phyloP scores from a whole-genome alignment of 2,329 filamentous ascomycete genomes.

The Pseudogymnoascus pannorum region DNA sequence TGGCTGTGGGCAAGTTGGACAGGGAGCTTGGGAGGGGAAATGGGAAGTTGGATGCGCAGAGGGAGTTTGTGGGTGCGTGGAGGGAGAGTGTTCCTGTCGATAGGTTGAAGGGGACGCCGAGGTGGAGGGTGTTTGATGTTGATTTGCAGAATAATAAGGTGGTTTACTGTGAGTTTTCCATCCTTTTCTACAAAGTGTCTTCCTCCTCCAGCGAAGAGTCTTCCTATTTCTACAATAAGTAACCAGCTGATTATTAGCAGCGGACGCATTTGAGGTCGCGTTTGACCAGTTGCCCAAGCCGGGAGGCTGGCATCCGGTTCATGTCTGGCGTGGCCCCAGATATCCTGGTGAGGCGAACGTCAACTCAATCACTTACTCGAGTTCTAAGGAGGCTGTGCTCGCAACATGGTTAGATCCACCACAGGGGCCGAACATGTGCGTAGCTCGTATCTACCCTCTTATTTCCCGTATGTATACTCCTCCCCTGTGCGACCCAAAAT shows the following conservation, averaged over 20 bases:
- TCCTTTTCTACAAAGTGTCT: too few relatives aligned
- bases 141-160: neutral
- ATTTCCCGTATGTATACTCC: neutral
- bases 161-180: neutral
- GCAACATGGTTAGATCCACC: neutral
- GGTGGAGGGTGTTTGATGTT: conserved; percentile 3
- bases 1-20: neutral
- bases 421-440: neutral
- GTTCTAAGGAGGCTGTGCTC: neutral
- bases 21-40: conserved; percentile 13
- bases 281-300: neutral
- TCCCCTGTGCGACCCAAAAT: neutral
- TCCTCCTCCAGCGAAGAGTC: too few relatives aligned
- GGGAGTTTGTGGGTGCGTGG: conserved; percentile 30
- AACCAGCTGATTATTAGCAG: too few relatives aligned
- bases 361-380: neutral
- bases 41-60: conserved; percentile 15
- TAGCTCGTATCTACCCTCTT: neutral
- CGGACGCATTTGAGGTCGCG: neutral
- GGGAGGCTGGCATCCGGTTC: neutral
- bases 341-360: neutral
- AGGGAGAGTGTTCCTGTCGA: conserved; percentile 34
- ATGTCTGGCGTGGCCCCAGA: neutral
- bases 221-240: too few relatives aligned
- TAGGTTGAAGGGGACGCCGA: neutral